Evolutionary conservation across 192 early-diverging fungal species (phyloP).

Genomic region (Cladochytrium replicatum): DNA sequence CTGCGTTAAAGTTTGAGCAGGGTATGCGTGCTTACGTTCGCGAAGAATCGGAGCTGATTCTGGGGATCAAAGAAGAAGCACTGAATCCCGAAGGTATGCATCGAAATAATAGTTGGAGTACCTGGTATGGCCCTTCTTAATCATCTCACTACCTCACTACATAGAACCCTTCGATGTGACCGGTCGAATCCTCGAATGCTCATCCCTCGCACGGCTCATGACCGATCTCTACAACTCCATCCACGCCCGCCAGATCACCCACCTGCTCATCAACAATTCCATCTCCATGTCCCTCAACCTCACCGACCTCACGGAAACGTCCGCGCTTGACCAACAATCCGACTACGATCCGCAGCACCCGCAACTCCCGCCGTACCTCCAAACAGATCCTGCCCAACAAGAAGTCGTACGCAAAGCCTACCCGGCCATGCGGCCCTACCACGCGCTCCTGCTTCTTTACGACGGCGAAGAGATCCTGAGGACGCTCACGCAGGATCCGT

Average conservation of each 20-base stretch:
- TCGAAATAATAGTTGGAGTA: background rate
- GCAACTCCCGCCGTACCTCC: too few relatives aligned
- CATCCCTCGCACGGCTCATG: conserved; percentile 54
- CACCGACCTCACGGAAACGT: conserved; percentile 29
- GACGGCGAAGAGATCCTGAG: conserved; percentile 75
- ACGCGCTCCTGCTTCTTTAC: conserved; percentile 72
- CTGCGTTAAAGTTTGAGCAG: conserved; percentile 71
- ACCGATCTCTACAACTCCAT: conserved; percentile 50
- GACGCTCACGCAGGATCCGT: conserved; percentile 67
- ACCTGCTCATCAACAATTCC: conserved; percentile 66
- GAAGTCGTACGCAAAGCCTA: conserved; percentile 48
- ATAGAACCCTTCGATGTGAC: conserved; percentile 18
- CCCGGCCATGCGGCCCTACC: conserved; percentile 75
- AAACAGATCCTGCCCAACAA: conserved; percentile 12
- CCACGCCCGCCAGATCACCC: conserved; percentile 33
- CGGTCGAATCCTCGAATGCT: conserved; percentile 38
- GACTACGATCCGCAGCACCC: conserved; percentile 17
- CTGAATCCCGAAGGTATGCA: conserved; percentile 12
- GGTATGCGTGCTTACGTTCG: conserved; percentile 62
- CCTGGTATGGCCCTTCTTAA: conserved; percentile 1
- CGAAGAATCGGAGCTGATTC: conserved; percentile 61
- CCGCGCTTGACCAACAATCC: conserved; percentile 7
- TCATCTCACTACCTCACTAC: background rate
- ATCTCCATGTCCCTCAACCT: conserved; percentile 66
- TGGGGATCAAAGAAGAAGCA: conserved; percentile 53